These are phyloP conservation scores for Ophiostoma populinum DNA, from an alignment of 2,329 filamentous ascomycete genomes.

Conservation along the genomic window DNA sequence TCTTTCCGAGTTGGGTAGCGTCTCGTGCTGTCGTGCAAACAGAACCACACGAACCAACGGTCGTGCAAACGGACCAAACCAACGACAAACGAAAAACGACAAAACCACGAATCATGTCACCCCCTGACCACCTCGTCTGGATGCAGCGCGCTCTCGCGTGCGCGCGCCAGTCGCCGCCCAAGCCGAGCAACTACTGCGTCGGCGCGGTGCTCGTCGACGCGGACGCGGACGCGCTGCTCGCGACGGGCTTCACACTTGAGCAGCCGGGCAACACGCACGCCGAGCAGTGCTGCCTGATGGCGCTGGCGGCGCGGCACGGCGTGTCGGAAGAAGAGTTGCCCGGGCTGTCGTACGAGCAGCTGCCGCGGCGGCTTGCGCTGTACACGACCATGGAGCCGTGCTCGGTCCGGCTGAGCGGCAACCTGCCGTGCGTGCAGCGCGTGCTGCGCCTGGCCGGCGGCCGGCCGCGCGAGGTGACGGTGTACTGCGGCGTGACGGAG, in stretches of 20 bases:
- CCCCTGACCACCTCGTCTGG: slow-evolving; percentile 28
- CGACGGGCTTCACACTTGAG: slow-evolving; percentile 63
- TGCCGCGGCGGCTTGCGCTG: slow-evolving; percentile 33
- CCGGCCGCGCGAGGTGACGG: slow-evolving; percentile 24
- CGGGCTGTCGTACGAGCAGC: slow-evolving; percentile 24
- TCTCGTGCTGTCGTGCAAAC: too few relatives aligned
- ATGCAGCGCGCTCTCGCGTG: slow-evolving; percentile 61
- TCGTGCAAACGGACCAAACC: too few relatives aligned
- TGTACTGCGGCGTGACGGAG: slow-evolving; percentile 79
- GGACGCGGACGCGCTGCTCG: slow-evolving; percentile 18
- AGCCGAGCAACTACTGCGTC: slow-evolving; percentile 83
- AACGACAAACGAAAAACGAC: too few relatives aligned
- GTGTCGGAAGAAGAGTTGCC: slow-evolving; percentile 37
- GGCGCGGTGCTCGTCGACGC: slow-evolving; percentile 62
- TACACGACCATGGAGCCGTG: slow-evolving; percentile 94
- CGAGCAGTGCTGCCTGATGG: slow-evolving; percentile 79
- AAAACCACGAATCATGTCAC: too few relatives aligned
- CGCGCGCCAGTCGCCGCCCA: slow-evolving; percentile 64
- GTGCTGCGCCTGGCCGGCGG: slow-evolving; percentile 43
- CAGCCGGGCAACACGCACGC: slow-evolving; percentile 87
- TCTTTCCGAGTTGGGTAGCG: too few relatives aligned
- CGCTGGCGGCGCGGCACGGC: slow-evolving; percentile 36
- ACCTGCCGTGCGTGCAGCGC: slow-evolving; percentile 60
- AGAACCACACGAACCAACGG: too few relatives aligned
- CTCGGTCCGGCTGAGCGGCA: slow-evolving; percentile 54